Conservation (phyloP, 2,329 filamentous ascomycete genomes). For the Aspergillus brasiliensis region DNA sequence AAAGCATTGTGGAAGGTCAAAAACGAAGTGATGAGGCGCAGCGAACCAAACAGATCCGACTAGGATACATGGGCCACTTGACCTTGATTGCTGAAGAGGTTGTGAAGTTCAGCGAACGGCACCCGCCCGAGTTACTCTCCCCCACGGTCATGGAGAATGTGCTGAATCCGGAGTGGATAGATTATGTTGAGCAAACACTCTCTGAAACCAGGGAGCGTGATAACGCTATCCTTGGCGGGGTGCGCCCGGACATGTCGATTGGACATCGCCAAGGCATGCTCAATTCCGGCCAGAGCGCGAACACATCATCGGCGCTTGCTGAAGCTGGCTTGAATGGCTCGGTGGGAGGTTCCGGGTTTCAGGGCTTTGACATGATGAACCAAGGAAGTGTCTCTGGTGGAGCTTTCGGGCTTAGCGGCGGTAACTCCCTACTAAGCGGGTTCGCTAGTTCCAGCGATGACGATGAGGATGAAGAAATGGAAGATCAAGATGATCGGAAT, state of each 20-base stretch:
- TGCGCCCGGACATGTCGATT: constrained; percentile 86
- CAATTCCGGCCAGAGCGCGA: constrained; percentile 60
- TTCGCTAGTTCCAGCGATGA: constrained; percentile 95
- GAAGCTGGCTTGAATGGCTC: constrained; percentile 79
- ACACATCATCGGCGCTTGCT: constrained; percentile 69
- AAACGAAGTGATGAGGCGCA: constrained; percentile 83
- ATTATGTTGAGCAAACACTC: constrained; percentile 90
- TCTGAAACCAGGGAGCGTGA: constrained; percentile 93
- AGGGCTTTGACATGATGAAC: constrained; percentile 67
- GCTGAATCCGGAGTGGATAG: constrained; percentile 86
- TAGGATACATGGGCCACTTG: constrained; percentile 98
- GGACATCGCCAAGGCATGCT: constrained; percentile 72
- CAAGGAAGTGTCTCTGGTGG: constrained; percentile 69
- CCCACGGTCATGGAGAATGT: constrained; percentile 83
- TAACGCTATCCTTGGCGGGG: constrained; percentile 95
- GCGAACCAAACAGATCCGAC: constrained; percentile 77
- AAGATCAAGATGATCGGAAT: constrained; percentile 60
- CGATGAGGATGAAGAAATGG: constrained; percentile 93
- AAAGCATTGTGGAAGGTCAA: constrained; percentile 90
- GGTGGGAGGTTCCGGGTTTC: constrained; percentile 50
- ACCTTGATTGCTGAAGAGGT: constrained; percentile 98
- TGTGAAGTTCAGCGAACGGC: constrained; percentile 94
- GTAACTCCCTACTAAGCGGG: constrained; percentile 73
- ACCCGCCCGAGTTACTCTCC: constrained; percentile 84
- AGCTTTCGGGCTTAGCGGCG: constrained; percentile 71